These are phyloP conservation scores for Amylocystis lapponica DNA, from an alignment of 768 basidiomycete genomes.

Conservation along the genomic window DNA sequence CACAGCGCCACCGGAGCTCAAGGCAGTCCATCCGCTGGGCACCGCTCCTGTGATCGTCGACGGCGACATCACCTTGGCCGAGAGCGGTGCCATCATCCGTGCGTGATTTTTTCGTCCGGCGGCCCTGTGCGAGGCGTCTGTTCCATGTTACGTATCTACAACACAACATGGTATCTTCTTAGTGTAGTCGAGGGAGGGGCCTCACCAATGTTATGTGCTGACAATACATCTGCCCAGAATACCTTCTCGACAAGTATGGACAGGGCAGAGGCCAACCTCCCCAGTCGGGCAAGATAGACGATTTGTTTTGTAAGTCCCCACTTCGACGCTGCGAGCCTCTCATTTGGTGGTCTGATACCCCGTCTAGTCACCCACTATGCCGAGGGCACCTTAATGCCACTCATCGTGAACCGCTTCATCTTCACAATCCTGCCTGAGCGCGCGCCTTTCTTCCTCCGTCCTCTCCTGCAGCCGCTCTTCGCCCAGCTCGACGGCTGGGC, in stretches of 20 bases:
- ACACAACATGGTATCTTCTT: no score
- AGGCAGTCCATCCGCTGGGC: slow-evolving; percentile 29
- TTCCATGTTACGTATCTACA: no score
- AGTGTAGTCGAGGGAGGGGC: no score
- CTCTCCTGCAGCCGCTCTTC: slow-evolving; percentile 17
- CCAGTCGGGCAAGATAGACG: slow-evolving; percentile 19
- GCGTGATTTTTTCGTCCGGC: no score
- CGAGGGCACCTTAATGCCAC: slow-evolving; percentile 31
- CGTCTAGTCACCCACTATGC: slow-evolving; percentile 28
- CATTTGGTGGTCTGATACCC: no score
- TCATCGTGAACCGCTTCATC: slow-evolving; percentile 26
- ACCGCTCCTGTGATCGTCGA: slow-evolving; percentile 34
- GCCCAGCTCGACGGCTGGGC: slow-evolving; percentile 7
- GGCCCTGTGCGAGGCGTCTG: no score
- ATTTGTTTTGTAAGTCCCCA: slow-evolving; percentile 29
- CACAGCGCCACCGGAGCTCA: slow-evolving; percentile 27
- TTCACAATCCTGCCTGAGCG: slow-evolving; percentile 24
- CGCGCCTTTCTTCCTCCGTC: slow-evolving; percentile 29
- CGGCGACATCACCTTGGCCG: slow-evolving; percentile 30
- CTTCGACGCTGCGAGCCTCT: not conserved
- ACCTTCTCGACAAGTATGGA: slow-evolving; percentile 31
- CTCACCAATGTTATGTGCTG: no score
- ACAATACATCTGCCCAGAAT: no score
- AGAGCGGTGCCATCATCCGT: slow-evolving; percentile 34
- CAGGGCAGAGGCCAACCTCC: slow-evolving; percentile 16